phyloP scores from a whole-genome alignment of 352 stramenopile species.

The Globisporangium cederbergense region DNA sequence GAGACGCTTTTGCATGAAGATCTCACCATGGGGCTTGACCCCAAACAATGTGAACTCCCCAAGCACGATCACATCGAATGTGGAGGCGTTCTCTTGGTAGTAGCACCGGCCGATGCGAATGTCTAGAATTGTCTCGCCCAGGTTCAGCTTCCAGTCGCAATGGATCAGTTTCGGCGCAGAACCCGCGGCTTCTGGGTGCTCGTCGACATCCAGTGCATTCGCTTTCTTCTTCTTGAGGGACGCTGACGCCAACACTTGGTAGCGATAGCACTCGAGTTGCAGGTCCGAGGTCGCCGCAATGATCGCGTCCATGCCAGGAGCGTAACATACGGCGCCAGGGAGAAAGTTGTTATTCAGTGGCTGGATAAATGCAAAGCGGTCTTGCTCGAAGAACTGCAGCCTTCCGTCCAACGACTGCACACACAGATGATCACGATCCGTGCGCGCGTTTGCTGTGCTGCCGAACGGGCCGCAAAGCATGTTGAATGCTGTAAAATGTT shows the following conservation, averaged over 20 bases:
- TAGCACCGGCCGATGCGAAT: slow-evolving; percentile 51
- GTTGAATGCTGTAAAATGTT: slow-evolving; percentile 91
- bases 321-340: slow-evolving; percentile 80
- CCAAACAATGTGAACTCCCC: slow-evolving; percentile 80
- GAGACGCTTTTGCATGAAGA: slow-evolving; percentile 78
- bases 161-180: slow-evolving; percentile 34
- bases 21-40: slow-evolving; percentile 69
- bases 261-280: slow-evolving; percentile 85
- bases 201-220: slow-evolving; percentile 39
- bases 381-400: slow-evolving; percentile 92
- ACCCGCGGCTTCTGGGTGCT: slow-evolving; percentile 30
- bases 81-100: slow-evolving; percentile 41
- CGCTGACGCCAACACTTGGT: slow-evolving; percentile 76
- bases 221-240: slow-evolving; percentile 66
- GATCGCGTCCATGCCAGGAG: slow-evolving; percentile 73
- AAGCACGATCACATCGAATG: slow-evolving; percentile 82
- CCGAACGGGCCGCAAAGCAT: slow-evolving; percentile 86
- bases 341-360: slow-evolving; percentile 81
- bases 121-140: slow-evolving; percentile 58
- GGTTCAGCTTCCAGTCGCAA: slow-evolving; percentile 68
- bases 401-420: slow-evolving; percentile 90
- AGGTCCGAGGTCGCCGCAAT: slow-evolving; percentile 79
- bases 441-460: slow-evolving; percentile 14
- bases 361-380: slow-evolving; percentile 84
- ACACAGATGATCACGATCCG: slow-evolving; percentile 77